Percentiles rank a stretch among this genome's conserved stretches.
phyloP scores from a whole-genome alignment of 148 eudicot species.

The Cornus suecica region DNA sequence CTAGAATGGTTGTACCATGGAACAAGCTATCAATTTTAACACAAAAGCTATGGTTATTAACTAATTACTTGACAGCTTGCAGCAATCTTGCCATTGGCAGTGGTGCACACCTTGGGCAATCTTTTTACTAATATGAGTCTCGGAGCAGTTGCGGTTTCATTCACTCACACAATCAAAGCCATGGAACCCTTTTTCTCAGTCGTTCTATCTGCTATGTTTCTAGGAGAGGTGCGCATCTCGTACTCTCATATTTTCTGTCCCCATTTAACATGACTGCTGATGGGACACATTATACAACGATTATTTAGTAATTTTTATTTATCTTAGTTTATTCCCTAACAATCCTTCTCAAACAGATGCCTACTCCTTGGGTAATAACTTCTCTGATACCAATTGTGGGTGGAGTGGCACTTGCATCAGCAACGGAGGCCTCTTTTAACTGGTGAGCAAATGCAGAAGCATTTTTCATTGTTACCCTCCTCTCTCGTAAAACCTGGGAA shows the following conservation, averaged over 20 bases:
- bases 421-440: conserved; percentile 90
- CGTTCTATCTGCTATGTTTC: conserved; percentile 62
- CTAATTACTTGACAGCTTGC: conserved; percentile 55
- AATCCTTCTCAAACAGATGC: conserved; percentile 38
- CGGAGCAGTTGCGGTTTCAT: conserved; percentile 91
- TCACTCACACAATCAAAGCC: conserved; percentile 95
- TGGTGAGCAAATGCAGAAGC: conserved; percentile 51
- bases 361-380: conserved; percentile 78
- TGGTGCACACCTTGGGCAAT: conserved; percentile 81
- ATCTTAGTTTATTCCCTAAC: neutral
- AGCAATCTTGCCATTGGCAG: conserved; percentile 74
- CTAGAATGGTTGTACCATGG: neutral
- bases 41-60: conserved; percentile 10
- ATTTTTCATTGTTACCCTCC: neutral
- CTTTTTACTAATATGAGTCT: conserved; percentile 95
- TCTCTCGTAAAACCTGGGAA: neutral
- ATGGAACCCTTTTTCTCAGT: conserved; percentile 98
- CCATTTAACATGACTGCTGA: neutral
- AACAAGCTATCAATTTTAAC: neutral
- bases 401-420: conserved; percentile 90
- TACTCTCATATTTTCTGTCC: neutral
- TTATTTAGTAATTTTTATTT: conserved; percentile 1
- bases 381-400: conserved; percentile 90
- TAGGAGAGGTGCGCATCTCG: conserved; percentile 64
- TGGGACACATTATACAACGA: neutral